Evolutionary conservation across 495 filamentous ascomycete genomes (phyloP), one percentile per base, ranked within the genome.

Genomic region (Ramalina intermedia): DNA sequence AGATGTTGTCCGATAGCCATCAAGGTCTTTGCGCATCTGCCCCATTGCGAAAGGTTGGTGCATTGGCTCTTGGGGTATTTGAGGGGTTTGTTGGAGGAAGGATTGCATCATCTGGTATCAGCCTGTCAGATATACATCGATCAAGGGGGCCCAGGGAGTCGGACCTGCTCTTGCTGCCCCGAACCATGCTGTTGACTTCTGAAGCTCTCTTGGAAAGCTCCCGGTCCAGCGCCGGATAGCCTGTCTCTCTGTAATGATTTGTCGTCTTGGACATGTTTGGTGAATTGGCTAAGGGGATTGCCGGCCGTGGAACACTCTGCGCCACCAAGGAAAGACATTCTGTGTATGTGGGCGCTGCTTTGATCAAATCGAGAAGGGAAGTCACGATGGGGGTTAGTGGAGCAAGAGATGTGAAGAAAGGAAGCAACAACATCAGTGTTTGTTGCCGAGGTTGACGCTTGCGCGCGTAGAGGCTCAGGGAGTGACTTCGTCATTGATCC

Each of bases 291-390:
- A 50, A 98, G 81, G 47, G 93, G 93, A 66, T 96, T 98, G 58
- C 81, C 87, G 47, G 85, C 88, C 38, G 91, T 95, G 42, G 91
- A 96, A 73, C 91, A 98, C 67, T 96, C 91, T 55, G 88, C 85
- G 56, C 90, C 90, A 66, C 85, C 85, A 54, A 95, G 74, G 63
- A 98, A 95, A 20, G 88, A 93, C 91, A 95, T 95, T 54, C 46
- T 69, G 50, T 14, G 29, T 33, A 11, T 9, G 2, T 11, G 8
- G 8, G 12, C 29, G 29, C 29, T 33, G 7, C 7, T 11, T 11
- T 33, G 12, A 4, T 33, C 2, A 1, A 33, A 7, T 33, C 29
- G 2, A 33, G 12, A 33, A 33, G 29, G 8, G 29, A 33, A 33
- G 29, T 13, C 29, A 13, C 29, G 29, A 33, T 33, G 8, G 29